Conservation (phyloP, 176 grass and related monocot genomes). For the Oryza australiensis region DNA sequence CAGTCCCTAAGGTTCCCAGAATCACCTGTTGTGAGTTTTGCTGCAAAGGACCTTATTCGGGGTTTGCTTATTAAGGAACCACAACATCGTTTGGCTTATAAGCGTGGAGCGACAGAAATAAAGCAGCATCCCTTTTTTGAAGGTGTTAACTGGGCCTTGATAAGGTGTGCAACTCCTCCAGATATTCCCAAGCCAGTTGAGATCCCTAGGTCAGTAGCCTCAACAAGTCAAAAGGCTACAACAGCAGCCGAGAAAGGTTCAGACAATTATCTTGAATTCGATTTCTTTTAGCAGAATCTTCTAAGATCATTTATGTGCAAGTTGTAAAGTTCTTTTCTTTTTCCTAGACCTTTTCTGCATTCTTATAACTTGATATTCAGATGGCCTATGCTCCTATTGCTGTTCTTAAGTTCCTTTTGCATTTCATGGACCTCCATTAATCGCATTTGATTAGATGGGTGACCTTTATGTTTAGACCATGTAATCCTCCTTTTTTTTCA, state of each 20-base stretch:
- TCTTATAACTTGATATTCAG: constrained; percentile 47
- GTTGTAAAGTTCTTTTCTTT: constrained; percentile 39
- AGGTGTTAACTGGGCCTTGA: constrained; percentile 81
- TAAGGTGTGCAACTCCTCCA: constrained; percentile 72
- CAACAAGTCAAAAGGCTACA: constrained; percentile 48
- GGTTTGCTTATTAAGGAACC: constrained; percentile 87
- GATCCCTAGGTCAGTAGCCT: constrained; percentile 49
- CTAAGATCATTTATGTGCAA: constrained; percentile 29
- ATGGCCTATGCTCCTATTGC: constrained; percentile 32
- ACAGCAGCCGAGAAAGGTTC: constrained; percentile 45
- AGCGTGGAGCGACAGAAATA: constrained; percentile 80
- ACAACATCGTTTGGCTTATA: constrained; percentile 70
- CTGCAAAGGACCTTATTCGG: constrained; percentile 68
- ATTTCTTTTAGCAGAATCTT: constrained; percentile 65
- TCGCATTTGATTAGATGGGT: constrained; percentile 35
- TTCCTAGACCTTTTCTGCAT: constrained; percentile 27
- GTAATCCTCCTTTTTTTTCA: constrained; percentile 22
- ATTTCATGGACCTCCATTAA: constrained; percentile 16
- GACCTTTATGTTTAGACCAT: constrained; percentile 12
- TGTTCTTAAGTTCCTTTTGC: constrained; percentile 25
- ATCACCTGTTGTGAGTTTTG: constrained; percentile 64
- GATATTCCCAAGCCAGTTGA: constrained; percentile 68
- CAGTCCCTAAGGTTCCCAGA: constrained; percentile 73
- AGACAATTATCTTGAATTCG: constrained; percentile 79
- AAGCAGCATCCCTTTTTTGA: constrained; percentile 86